Evolutionary conservation across 2,329 filamentous ascomycete genomes (phyloP).

Genomic region (Zasmidium angulare): DNA sequence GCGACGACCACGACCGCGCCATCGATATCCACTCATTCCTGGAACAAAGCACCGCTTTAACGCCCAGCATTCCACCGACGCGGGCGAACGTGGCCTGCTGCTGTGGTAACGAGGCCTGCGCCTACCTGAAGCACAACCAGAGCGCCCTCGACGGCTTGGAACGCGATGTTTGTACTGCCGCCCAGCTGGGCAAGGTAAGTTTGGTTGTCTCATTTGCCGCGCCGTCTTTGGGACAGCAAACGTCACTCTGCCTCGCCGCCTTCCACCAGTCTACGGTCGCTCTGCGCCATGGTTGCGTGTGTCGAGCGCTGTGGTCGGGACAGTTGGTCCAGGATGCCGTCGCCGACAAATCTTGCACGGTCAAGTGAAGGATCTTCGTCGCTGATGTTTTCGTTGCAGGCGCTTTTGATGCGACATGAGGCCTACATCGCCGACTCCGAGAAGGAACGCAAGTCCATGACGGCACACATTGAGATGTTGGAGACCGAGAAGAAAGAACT

Average conservation of each 20-base stretch:
- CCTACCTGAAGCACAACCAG: slow-evolving; percentile 78
- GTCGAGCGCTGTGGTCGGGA: background rate
- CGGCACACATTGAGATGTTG: slow-evolving; percentile 70
- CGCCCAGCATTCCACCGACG: slow-evolving; percentile 19
- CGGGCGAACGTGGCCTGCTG: slow-evolving; percentile 60
- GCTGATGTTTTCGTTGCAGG: slow-evolving; percentile 75
- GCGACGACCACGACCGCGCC: background rate
- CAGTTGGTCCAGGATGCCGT: slow-evolving; percentile 5
- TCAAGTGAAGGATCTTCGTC: slow-evolving; percentile 42
- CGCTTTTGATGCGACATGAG: slow-evolving; percentile 87
- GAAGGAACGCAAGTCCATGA: slow-evolving; percentile 74
- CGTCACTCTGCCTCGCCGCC: background rate
- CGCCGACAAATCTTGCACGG: slow-evolving; percentile 5
- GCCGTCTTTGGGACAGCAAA: background rate
- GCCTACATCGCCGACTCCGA: slow-evolving; percentile 91
- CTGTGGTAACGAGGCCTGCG: slow-evolving; percentile 78
- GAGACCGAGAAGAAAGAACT: slow-evolving; percentile 68
- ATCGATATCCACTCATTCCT: slow-evolving; percentile 11
- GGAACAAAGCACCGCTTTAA: slow-evolving; percentile 2
- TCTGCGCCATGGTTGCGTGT: slow-evolving; percentile 6
- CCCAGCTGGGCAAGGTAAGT: slow-evolving; percentile 88
- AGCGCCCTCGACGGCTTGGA: slow-evolving; percentile 77
- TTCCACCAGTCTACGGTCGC: background rate
- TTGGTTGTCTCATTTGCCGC: slow-evolving; percentile 11
- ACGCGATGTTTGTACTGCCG: slow-evolving; percentile 82